Conservation (phyloP, 495 filamentous ascomycete genomes). For the Xylaria cubensis region DNA sequence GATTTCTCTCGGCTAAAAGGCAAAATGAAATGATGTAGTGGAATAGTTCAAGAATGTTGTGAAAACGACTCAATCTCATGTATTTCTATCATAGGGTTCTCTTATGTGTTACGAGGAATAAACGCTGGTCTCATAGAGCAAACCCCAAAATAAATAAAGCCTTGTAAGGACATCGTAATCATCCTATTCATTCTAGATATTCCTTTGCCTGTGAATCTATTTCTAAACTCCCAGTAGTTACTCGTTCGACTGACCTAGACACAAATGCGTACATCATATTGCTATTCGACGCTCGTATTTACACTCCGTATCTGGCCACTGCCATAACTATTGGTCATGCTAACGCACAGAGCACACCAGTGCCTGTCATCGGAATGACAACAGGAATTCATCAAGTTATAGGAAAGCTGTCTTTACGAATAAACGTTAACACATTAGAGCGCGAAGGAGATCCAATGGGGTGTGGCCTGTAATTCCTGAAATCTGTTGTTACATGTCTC, state of each 20-base stretch:
- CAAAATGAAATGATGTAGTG: not conserved
- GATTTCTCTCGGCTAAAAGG: not conserved
- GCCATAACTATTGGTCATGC: slow-evolving; percentile 1
- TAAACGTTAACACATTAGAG: slow-evolving; percentile 48
- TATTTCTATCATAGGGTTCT: not conserved
- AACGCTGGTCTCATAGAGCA: not conserved
- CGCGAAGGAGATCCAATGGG: slow-evolving; percentile 48
- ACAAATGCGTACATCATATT: not conserved
- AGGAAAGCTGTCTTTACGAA: slow-evolving; percentile 43
- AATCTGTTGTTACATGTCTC: not conserved
- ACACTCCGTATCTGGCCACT: slow-evolving; percentile 10
- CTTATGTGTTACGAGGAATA: not conserved
- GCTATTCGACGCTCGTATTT: not conserved
- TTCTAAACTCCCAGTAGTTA: not conserved
- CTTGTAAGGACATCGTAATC: too few relatives aligned
- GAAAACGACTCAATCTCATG: not conserved
- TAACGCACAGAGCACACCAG: slow-evolving; percentile 24
- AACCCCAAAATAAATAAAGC: not conserved
- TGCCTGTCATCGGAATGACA: slow-evolving; percentile 45
- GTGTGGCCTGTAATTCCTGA: slow-evolving; percentile 30
- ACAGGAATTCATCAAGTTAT: slow-evolving; percentile 46
- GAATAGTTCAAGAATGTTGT: not conserved
- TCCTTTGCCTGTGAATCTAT: not conserved
- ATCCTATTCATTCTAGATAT: not conserved
- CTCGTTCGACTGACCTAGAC: not conserved